Evolutionary conservation across 2,329 filamentous ascomycete species (phyloP), one percentile per base, ranked within the genome.

Genomic region (Aspergillus floridensis): DNA sequence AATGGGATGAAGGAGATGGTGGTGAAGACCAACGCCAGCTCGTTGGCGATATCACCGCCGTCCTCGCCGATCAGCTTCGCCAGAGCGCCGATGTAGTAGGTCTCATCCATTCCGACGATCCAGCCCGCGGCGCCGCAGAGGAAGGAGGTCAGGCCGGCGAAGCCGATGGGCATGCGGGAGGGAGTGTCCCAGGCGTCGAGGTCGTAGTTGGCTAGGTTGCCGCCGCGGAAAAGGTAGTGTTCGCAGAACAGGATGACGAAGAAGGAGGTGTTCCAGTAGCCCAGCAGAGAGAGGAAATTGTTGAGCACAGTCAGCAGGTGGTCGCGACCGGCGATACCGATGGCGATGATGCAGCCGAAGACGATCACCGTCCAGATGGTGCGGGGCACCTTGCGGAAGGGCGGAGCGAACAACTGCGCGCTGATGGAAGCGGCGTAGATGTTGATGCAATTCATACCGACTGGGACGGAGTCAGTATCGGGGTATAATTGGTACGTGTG

Each of bases 31-130:
- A 85, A 75, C 1, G 81, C 76, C 48, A 86, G 73, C 75, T 85
- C 76, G 63, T 83, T 84, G 10, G 80, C 82, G 52, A 83, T 71
- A 67, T 83, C 81, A 10, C 80, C 80, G 19, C 79, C 79, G n/a
- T 64, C 63, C 0, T 72, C 69, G 4, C 80, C 79, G 59, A 83
- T 82, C 62, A 73, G 67, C 46, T 66, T 70, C 1, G 77, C 80
- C 53, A 83, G 63, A 2, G 74, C 73, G 0, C 82, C 82, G 22
- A 81, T 72, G 64, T 81, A 84, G 79, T 81, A 85, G 0, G 81
- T 84, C 72, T 85, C 80, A 50, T 78, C 78, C 84, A 87, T 87
- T 1, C 84, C 85, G 67, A 86, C 74, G 22, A 84, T 75, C 74
- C 82, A 84, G 21, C 78, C 80, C 7, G 73, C 77, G 7, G 79